Evolutionary conservation across 805 yeast species (phyloP).

Genomic region (Barnettozyma vustinii): DNA sequence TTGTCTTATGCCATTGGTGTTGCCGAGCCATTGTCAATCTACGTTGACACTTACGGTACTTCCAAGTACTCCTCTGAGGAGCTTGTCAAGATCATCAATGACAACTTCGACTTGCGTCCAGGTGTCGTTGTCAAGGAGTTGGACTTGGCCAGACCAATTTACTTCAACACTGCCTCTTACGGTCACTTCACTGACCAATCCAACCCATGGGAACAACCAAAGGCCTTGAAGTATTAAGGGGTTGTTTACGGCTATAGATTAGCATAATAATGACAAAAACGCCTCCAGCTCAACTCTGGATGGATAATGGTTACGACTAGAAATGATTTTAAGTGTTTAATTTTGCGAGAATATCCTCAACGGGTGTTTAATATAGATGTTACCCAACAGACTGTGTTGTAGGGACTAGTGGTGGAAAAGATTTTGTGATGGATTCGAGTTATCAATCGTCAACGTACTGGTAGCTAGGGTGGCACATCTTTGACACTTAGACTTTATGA

Average conservation of each 20-base stretch:
- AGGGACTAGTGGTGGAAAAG: not conserved
- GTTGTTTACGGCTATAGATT: conserved; percentile 1
- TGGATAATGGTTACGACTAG: conserved; percentile 7
- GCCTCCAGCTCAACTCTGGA: conserved; percentile 10
- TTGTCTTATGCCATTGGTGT: conserved; percentile 99
- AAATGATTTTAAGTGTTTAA: conserved; percentile 1
- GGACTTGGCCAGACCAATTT: conserved; percentile 98
- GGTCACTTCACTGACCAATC: conserved; percentile 99
- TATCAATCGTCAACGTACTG: too few species aligned
- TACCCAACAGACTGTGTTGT: not conserved
- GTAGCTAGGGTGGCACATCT: too few species aligned
- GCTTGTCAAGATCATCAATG: conserved; percentile 84
- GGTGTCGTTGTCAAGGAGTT: conserved; percentile 97
- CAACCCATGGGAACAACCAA: conserved; percentile 98
- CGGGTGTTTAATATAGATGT: conserved; percentile 8
- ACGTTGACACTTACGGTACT: conserved; percentile 98
- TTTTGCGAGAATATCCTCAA: conserved; percentile 9
- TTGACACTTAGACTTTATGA: too few species aligned
- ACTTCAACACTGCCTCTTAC: conserved; percentile 97
- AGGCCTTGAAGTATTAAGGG: conserved; percentile 54
- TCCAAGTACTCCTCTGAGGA: conserved; percentile 84
- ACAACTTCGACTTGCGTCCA: conserved; percentile 98
- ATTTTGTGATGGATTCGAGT: too few species aligned
- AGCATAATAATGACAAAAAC: not conserved
- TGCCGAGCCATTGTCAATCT: conserved; percentile 97